These are phyloP conservation scores for Cryptomeria japonica DNA, from an alignment of 75 land plant genomes.

Conservation along the genomic window DNA sequence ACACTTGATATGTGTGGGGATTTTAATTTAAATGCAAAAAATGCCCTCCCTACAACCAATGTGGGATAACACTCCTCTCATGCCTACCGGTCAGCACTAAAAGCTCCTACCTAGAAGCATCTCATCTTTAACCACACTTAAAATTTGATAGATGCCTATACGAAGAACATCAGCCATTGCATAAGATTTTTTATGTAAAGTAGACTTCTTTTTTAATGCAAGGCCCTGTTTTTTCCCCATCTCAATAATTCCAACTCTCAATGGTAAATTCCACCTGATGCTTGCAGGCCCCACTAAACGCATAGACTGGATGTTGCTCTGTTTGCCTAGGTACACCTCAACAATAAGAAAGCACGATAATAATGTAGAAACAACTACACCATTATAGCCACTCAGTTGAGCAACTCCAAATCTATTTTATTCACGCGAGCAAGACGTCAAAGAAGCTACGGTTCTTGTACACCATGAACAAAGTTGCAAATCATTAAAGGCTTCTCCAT, in stretches of 20 bases:
- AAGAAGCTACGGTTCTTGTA: slow-evolving; percentile 55
- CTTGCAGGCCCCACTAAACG: slow-evolving; percentile 58
- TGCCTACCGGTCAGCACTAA: too few species aligned
- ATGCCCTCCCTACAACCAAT: too few species aligned
- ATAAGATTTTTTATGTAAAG: slow-evolving; percentile 63
- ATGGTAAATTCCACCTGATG: slow-evolving; percentile 83
- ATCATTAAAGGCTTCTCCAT: too few species aligned
- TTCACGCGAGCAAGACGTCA: slow-evolving; percentile 70
- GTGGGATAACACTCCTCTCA: too few species aligned
- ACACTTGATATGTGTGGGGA: too few species aligned
- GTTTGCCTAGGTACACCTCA: slow-evolving; percentile 88
- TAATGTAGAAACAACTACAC: slow-evolving; percentile 65
- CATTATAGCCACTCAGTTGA: slow-evolving; percentile 86
- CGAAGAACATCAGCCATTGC: slow-evolving; percentile 82
- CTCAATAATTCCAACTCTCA: slow-evolving; percentile 27
- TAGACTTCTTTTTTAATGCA: slow-evolving; percentile 49
- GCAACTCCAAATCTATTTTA: slow-evolving; percentile 95
- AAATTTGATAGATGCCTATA: slow-evolving; percentile 78
- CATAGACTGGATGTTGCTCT: slow-evolving; percentile 55
- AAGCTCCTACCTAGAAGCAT: slow-evolving; percentile 45
- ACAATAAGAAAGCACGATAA: slow-evolving; percentile 77
- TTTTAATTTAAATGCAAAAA: too few species aligned
- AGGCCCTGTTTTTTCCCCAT: slow-evolving; percentile 34
- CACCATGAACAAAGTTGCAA: slow-evolving; percentile 88
- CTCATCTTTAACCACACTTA: slow-evolving; percentile 68